phyloP scores from a whole-genome alignment of 2,329 filamentous ascomycete species.

The Colletotrichum siamense region DNA sequence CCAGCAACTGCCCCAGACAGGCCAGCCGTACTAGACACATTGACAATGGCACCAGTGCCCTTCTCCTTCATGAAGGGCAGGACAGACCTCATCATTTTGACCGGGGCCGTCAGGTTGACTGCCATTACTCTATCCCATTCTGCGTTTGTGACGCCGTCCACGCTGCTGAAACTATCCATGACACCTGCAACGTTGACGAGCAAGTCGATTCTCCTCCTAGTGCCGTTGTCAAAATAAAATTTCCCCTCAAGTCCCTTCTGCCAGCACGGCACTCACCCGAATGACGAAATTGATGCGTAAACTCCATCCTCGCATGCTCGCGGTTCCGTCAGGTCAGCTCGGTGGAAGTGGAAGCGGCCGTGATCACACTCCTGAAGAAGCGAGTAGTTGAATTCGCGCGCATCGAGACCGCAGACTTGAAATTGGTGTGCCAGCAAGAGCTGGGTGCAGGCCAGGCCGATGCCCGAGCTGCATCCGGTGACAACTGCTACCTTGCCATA shows the following conservation, averaged over 20 bases:
- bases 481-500: slow-evolving; percentile 32
- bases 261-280: not conserved
- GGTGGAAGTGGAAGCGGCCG: slow-evolving; percentile 37
- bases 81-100: slow-evolving; percentile 49
- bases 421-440: slow-evolving; percentile 28
- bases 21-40: slow-evolving; percentile 41
- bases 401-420: slow-evolving; percentile 4
- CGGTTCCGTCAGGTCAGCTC: slow-evolving; percentile 31
- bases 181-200: slow-evolving; percentile 51
- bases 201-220: slow-evolving; percentile 37
- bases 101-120: slow-evolving; percentile 48
- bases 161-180: slow-evolving; percentile 45
- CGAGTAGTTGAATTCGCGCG: slow-evolving; percentile 17
- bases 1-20: slow-evolving; percentile 43
- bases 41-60: slow-evolving; percentile 45
- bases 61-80: slow-evolving; percentile 44
- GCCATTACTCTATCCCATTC: slow-evolving; percentile 45
- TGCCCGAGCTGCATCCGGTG: slow-evolving; percentile 36
- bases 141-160: slow-evolving; percentile 40
- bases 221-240: not conserved
- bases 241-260: not conserved
- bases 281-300: not conserved
- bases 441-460: slow-evolving; percentile 37
- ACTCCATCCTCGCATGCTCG: slow-evolving; percentile 31
- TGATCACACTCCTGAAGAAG: slow-evolving; percentile 29